These are phyloP conservation scores for Collybia sp. DNA, from an alignment of 768 basidiomycete genomes.

Conservation along the genomic window DNA sequence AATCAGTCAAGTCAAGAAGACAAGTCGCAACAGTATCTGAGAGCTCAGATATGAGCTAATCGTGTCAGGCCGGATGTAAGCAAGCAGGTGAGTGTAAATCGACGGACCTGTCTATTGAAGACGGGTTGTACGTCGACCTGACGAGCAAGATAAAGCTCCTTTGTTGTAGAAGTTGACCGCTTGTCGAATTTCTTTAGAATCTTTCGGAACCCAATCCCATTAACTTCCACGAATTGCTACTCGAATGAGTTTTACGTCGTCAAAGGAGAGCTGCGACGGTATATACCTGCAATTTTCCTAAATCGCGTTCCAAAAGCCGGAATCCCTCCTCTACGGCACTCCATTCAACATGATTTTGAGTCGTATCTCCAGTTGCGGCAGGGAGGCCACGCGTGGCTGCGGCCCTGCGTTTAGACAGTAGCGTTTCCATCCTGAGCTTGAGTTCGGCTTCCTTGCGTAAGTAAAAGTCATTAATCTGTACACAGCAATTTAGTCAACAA, in stretches of 20 bases:
- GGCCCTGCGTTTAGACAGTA: slow-evolving; percentile 90
- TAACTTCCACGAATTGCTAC: slow-evolving; percentile 96
- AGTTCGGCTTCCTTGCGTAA: slow-evolving; percentile 96
- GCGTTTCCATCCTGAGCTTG: slow-evolving; percentile 84
- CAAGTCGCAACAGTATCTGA: slow-evolving; percentile 88
- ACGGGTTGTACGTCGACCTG: slow-evolving; percentile 99
- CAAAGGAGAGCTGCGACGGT: slow-evolving; percentile 8
- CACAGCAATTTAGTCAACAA: slow-evolving; percentile 5
- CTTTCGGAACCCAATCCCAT: slow-evolving; percentile 94
- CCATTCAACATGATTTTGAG: slow-evolving; percentile 82
- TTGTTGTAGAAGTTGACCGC: slow-evolving; percentile 90
- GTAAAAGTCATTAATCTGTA: slow-evolving; percentile 96
- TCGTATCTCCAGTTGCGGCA: slow-evolving; percentile 59
- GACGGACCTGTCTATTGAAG: slow-evolving; percentile 86
- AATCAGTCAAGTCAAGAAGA: slow-evolving; percentile 73
- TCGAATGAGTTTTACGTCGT: slow-evolving; percentile 15
- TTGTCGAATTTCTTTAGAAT: slow-evolving; percentile 99
- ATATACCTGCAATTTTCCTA: slow-evolving; percentile 88
- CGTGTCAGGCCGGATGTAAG: slow-evolving; percentile 1
- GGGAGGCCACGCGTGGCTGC: slow-evolving; percentile 69
- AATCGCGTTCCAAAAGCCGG: slow-evolving; percentile 87
- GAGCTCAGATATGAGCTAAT: slow-evolving; percentile 88
- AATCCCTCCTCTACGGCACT: slow-evolving; percentile 96
- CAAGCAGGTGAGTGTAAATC: not conserved
- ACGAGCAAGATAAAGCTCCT: slow-evolving; percentile 91